Evolutionary conservation across 768 basidiomycete species (phyloP), one percentile per base, ranked within the genome.

Genomic region (Gyrodon lividus): DNA sequence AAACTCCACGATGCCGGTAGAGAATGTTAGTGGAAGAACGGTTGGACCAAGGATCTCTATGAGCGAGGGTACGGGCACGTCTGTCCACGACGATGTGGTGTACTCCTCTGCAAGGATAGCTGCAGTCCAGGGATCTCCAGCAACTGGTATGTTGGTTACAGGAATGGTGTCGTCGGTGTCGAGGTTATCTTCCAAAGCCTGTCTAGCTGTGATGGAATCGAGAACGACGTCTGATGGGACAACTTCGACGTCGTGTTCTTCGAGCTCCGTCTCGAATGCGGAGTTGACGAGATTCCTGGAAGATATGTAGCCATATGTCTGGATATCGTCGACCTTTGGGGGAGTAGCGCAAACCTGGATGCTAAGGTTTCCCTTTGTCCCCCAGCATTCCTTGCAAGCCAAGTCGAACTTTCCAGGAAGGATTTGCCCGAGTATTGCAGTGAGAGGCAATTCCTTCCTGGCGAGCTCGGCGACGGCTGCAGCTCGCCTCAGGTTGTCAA

Each of bases 1-100:
- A 34, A 70, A 72, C 64, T 90, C 88, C 47, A 86, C 80, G 45
- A 87, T 66, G 12, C 83, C 85, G 2, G 82, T 70, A 3, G 71
- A 73, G 64, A 87, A 84, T 4, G 82, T 83, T 48, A 78, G 55
- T 1, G 86, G 81, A 34, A 89, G 65, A 8, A 68, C 62, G 10
- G 77, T 80, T 4, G 81, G 79, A 0, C 85, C 87, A 3, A 88
- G 64, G 33, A 81, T 46, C 24, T 65, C 59, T 49, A 74, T 55
- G 48, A 83, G 63, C 33, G 58, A 61, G 43, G 61, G 52, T 38
- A 53, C 39, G 22, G 56, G 28, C 48, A 56, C 50, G 12, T 70
- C 66, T 9, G 64, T 66, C 67, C 67, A 68, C 13, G 67, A 66
- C 0, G 43, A 51, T 1, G 66, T 62, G 8, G 69, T 66, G 16